Percentiles rank a stretch among this genome's conserved stretches.
phyloP scores from a whole-genome alignment of 2,329 filamentous ascomycete genomes.

The Neoarthrinium moseri region DNA sequence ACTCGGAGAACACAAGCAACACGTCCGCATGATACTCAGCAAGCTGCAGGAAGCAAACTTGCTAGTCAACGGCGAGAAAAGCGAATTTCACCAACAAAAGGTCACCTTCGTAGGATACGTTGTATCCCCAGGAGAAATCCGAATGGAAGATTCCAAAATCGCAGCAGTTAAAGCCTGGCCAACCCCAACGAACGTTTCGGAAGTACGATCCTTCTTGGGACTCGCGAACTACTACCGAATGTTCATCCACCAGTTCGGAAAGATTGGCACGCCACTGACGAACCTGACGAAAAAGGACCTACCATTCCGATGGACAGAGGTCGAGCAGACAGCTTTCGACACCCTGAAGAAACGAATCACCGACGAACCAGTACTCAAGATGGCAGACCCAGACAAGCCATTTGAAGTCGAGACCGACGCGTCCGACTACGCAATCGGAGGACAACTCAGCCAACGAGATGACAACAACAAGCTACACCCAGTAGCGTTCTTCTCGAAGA shows the following conservation, averaged over 20 bases:
- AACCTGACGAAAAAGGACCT: slow-evolving; percentile 11
- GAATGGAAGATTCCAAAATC: slow-evolving; percentile 24
- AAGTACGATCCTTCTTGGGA: slow-evolving; percentile 25
- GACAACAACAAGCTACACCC: slow-evolving; percentile 9
- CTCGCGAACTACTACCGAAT: slow-evolving; percentile 31
- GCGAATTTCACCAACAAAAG: slow-evolving; percentile 25
- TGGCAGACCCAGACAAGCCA: slow-evolving; percentile 2
- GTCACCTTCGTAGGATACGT: slow-evolving; percentile 29
- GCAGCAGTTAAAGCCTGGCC: slow-evolving; percentile 21
- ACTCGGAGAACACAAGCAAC: slow-evolving; percentile 18
- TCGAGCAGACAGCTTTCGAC: background rate
- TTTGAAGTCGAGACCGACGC: slow-evolving; percentile 22
- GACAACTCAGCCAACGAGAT: background rate
- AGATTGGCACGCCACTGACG: slow-evolving; percentile 15
- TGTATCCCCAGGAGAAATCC: slow-evolving; percentile 20
- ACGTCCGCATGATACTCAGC: slow-evolving; percentile 20
- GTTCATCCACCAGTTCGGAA: slow-evolving; percentile 23
- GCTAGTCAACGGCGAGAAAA: slow-evolving; percentile 25
- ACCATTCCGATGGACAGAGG: background rate
- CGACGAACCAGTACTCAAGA: background rate
- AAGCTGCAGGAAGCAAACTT: background rate
- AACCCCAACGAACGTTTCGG: slow-evolving; percentile 15
- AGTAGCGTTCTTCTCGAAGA: slow-evolving; percentile 16
- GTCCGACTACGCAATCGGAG: slow-evolving; percentile 15
- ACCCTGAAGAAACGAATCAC: background rate